phyloP scores from a whole-genome alignment of 108 stramenopile genomes.

The Hondaea fermentalgiana region DNA sequence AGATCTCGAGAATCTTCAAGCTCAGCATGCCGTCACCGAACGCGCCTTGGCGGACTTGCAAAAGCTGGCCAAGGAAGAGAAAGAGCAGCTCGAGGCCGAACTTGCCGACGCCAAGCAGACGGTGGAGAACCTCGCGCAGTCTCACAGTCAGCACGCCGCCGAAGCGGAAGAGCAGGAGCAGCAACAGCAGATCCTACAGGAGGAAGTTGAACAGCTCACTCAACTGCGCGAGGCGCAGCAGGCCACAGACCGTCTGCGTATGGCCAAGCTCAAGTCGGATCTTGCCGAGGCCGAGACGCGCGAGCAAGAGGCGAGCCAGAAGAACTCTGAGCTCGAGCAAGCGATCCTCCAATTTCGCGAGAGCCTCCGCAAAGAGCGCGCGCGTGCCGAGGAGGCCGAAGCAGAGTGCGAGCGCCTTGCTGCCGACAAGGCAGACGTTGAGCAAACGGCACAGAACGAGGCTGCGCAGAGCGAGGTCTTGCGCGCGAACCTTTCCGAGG shows the following conservation, averaged over 20 bases:
- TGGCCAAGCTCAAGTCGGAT: not conserved
- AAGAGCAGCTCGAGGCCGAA: not conserved
- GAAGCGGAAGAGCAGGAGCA: not conserved
- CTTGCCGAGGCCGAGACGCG: not conserved
- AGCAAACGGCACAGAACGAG: not conserved
- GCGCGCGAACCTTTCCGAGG: not conserved
- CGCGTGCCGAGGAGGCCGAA: not conserved
- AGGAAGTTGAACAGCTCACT: not conserved
- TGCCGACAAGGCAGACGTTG: not conserved
- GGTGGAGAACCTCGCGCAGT: not conserved
- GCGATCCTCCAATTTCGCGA: not conserved
- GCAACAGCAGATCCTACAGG: not conserved
- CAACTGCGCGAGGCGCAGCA: not conserved
- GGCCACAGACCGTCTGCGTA: not conserved
- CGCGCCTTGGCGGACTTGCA: not conserved
- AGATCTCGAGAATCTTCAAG: not conserved
- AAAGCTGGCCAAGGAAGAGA: not conserved
- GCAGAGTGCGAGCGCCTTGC: conserved; percentile 20
- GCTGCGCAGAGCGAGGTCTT: not conserved
- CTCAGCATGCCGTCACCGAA: not conserved
- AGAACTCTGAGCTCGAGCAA: not conserved
- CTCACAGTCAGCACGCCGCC: not conserved
- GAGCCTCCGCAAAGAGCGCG: not conserved
- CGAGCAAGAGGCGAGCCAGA: not conserved
- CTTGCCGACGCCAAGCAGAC: not conserved